A percentile compares a stretch with the other conserved stretches of the same genome.
Conservation (phyloP, 306 rosid genomes). For the Prunus mongolica region DNA sequence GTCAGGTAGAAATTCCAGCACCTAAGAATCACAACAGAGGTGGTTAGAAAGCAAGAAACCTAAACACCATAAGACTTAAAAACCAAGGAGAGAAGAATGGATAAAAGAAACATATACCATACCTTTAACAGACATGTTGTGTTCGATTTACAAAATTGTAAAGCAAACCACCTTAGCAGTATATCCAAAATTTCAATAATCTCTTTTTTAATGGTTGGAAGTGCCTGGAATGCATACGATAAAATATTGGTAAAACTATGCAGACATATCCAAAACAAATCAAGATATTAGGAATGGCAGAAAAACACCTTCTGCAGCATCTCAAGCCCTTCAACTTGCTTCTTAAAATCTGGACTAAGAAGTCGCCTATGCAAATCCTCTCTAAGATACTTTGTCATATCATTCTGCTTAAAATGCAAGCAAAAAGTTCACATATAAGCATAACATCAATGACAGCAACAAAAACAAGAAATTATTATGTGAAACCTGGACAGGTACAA, state of each 20-base stretch:
- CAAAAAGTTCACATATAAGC: conserved; percentile 8
- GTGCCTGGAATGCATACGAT: conserved; percentile 56
- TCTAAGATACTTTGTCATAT: conserved; percentile 88
- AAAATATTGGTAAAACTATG: conserved; percentile 6
- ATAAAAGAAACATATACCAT: conserved; percentile 1
- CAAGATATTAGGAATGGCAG: background rate
- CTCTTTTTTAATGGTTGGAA: conserved; percentile 78
- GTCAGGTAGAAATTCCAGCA: conserved; percentile 91
- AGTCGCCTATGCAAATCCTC: conserved; percentile 96
- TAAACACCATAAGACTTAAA: background rate
- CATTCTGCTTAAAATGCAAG: conserved; percentile 55
- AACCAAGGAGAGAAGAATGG: background rate
- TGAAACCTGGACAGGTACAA: conserved; percentile 6
- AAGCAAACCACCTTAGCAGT: conserved; percentile 87
- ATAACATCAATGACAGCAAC: background rate
- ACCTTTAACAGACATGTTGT: conserved; percentile 97
- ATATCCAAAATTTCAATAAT: conserved; percentile 86
- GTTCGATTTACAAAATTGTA: conserved; percentile 97
- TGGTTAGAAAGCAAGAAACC: conserved; percentile 1
- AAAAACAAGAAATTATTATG: conserved; percentile 1
- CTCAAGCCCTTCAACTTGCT: conserved; percentile 97
- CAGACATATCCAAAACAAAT: conserved; percentile 9
- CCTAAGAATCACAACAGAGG: conserved; percentile 43
- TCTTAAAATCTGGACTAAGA: conserved; percentile 86
- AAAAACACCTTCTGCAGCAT: conserved; percentile 85